A percentile compares a stretch with the other conserved stretches of the same genome.
Conservation (phyloP, 495 filamentous ascomycete species). For the Penicillium verhagenii region DNA sequence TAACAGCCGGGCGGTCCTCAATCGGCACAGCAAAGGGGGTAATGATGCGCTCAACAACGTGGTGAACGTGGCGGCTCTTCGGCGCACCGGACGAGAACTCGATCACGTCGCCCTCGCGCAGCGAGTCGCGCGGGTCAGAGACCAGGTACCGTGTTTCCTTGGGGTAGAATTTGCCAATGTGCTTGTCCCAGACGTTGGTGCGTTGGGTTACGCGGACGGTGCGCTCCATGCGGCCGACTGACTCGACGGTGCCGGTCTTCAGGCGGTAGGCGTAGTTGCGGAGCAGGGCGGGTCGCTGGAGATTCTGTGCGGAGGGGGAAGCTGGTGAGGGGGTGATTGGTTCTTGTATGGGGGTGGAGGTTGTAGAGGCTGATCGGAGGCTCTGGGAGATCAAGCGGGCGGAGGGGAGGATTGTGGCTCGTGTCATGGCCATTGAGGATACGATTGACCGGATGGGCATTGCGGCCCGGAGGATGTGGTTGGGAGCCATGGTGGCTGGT, state of each 20-base stretch:
- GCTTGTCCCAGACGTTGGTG: slow-evolving; percentile 36
- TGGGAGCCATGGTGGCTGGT: slow-evolving; percentile 30
- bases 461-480: slow-evolving; percentile 35
- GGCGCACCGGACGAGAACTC: slow-evolving; percentile 68
- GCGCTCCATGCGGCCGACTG: slow-evolving; percentile 46
- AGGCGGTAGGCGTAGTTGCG: slow-evolving; percentile 40
- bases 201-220: slow-evolving; percentile 42
- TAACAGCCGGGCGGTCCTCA: slow-evolving; percentile 60
- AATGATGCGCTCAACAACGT: slow-evolving; percentile 76
- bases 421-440: slow-evolving; percentile 26
- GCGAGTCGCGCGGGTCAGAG: slow-evolving; percentile 71
- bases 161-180: slow-evolving; percentile 43
- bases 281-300: slow-evolving; percentile 29
- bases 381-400: slow-evolving; percentile 15
- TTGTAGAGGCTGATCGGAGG: slow-evolving; percentile 16
- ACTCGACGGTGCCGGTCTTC: slow-evolving; percentile 45
- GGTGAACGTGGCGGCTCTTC: slow-evolving; percentile 62
- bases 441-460: slow-evolving; percentile 37
- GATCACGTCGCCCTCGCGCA: slow-evolving; percentile 77
- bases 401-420: slow-evolving; percentile 23
- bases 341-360: slow-evolving; percentile 14
- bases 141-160: slow-evolving; percentile 54
- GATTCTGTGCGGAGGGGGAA: slow-evolving; percentile 10
- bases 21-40: slow-evolving; percentile 67
- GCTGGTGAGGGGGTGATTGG: slow-evolving; percentile 1